Percentiles rank a stretch among this genome's conserved stretches.
Evolutionary conservation across 2,329 filamentous ascomycete genomes (phyloP).

Genomic region (Hypoxylon sp.): DNA sequence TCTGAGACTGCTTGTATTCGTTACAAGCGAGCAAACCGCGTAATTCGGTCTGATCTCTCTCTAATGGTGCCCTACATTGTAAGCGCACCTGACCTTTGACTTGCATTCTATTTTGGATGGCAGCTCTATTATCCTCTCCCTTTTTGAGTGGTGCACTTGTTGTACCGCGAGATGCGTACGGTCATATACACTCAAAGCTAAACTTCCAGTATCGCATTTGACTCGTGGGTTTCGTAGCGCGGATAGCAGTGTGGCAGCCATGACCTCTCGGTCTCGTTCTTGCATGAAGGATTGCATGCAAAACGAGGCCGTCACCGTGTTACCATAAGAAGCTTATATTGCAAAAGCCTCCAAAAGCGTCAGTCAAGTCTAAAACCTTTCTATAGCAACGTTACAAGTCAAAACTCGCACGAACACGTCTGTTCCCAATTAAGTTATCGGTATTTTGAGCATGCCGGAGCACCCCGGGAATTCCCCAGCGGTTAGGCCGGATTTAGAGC

Average conservation of each 20-base stretch:
- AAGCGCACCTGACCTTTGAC: slow-evolving; percentile 15
- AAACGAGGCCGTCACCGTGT: slow-evolving; percentile 1
- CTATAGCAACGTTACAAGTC: not conserved
- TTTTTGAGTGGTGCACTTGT: slow-evolving; percentile 2
- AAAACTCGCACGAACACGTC: slow-evolving; percentile 7
- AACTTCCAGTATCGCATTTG: not conserved
- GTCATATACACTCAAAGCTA: not conserved
- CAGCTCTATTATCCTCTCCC: not conserved
- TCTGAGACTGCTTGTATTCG: slow-evolving; percentile 9
- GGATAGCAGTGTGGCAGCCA: slow-evolving; percentile 9
- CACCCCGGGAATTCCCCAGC: slow-evolving; percentile 39
- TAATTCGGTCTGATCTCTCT: slow-evolving; percentile 15
- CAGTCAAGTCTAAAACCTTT: slow-evolving; percentile 11
- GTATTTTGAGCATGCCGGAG: slow-evolving; percentile 18
- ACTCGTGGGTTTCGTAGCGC: not conserved
- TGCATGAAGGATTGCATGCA: slow-evolving; percentile 1
- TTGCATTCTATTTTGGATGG: slow-evolving; percentile 10
- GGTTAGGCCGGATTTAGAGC: slow-evolving; percentile 17
- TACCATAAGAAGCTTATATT: slow-evolving; percentile 8
- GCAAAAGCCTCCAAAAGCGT: slow-evolving; percentile 17
- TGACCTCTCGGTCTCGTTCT: slow-evolving; percentile 3
- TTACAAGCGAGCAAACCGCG: slow-evolving; percentile 9
- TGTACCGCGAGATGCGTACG: not conserved
- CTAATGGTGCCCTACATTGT: slow-evolving; percentile 18
- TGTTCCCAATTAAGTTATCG: slow-evolving; percentile 22